phyloP scores from a whole-genome alignment of 1,284 basidiomycete genomes.

The Dichomitus squalens region DNA sequence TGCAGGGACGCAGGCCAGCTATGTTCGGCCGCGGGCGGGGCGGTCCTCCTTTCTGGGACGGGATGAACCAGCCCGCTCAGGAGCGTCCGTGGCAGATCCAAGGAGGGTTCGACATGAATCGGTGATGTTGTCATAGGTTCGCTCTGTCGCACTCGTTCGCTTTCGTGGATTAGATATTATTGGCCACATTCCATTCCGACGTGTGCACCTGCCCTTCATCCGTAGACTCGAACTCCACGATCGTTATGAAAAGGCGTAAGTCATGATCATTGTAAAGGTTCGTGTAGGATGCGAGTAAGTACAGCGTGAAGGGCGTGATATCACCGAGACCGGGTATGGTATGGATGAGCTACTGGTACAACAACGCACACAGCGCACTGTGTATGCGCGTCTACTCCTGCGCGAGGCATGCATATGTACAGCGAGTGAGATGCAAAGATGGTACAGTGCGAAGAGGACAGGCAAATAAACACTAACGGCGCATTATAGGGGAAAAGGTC shows the following conservation, averaged over 20 bases:
- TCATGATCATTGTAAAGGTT: neutral
- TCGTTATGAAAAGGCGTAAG: neutral
- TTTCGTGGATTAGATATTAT: conserved; percentile 11
- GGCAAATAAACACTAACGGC: conserved; percentile 1
- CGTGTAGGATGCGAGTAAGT: conserved; percentile 12
- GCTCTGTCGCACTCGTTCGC: neutral
- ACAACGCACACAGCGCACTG: conserved; percentile 22
- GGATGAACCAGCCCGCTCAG: conserved; percentile 10
- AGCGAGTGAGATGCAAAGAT: conserved; percentile 2
- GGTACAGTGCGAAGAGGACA: conserved; percentile 1
- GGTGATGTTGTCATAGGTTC: conserved; percentile 2
- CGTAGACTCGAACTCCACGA: no score
- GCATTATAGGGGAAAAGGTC: conserved; percentile 6
- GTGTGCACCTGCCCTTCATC: neutral
- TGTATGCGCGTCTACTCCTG: conserved; percentile 18
- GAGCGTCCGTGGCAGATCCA: conserved; percentile 23
- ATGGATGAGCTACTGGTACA: conserved; percentile 17
- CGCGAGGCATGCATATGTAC: conserved; percentile 7
- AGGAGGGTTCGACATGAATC: conserved; percentile 15
- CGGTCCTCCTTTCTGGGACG: conserved; percentile 24
- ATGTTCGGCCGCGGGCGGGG: conserved; percentile 37
- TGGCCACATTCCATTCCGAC: neutral
- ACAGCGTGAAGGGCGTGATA: conserved; percentile 15
- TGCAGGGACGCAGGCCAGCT: conserved; percentile 31
- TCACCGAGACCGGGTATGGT: conserved; percentile 15